Percentiles rank a stretch among this genome's conserved stretches.
Evolutionary conservation across 805 yeast genomes (phyloP).

Genomic region (Komagataella populi): DNA sequence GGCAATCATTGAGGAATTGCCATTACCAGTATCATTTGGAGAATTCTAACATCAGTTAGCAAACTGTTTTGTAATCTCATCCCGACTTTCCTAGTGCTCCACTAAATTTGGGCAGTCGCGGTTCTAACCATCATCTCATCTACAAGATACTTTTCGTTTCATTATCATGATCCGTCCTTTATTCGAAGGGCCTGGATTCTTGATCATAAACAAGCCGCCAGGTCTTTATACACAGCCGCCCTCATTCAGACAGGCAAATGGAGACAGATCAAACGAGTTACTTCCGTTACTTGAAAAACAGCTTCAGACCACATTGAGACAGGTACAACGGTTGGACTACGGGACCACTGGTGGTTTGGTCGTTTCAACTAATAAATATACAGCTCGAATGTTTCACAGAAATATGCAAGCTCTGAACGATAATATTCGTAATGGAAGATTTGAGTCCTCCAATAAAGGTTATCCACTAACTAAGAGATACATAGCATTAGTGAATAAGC

Average conservation of each 20-base stretch:
- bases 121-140: neutral
- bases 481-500: neutral
- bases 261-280: neutral
- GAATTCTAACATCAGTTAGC: no score
- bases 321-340: neutral
- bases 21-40: no score
- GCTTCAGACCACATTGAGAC: neutral
- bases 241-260: neutral
- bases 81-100: no score
- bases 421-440: neutral
- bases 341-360: neutral
- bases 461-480: neutral
- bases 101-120: neutral
- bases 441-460: neutral
- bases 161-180: neutral
- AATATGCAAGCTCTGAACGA: neutral
- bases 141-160: neutral
- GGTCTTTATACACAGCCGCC: neutral
- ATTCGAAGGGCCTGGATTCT: neutral
- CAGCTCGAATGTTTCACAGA: neutral
- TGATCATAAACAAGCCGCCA: neutral
- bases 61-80: no score
- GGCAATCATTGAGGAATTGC: no score
- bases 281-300: neutral
- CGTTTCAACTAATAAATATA: neutral